phyloP scores from a whole-genome alignment of 2,329 filamentous ascomycete species.

The Acephala macrosclerotiorum region DNA sequence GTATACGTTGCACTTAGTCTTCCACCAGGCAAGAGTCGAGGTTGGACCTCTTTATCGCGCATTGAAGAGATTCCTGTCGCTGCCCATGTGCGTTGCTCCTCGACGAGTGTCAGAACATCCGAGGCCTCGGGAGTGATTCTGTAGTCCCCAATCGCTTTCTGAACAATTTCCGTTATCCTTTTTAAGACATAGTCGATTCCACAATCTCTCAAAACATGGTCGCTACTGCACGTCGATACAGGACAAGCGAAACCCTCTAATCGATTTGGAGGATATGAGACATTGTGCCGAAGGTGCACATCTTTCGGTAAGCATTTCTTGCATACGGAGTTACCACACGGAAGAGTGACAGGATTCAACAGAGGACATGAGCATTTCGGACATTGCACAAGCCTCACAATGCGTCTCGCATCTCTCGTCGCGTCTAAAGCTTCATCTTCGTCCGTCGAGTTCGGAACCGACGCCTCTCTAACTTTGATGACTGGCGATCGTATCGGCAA shows the following conservation, averaged over 20 bases:
- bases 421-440: conserved; percentile 50
- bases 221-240: conserved; percentile 67
- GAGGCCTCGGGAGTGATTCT: conserved; percentile 44
- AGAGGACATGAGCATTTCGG: conserved; percentile 74
- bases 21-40: conserved; percentile 58
- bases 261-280: conserved; percentile 79
- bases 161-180: conserved; percentile 71
- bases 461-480: conserved; percentile 19
- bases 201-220: conserved; percentile 82
- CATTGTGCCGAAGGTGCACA: conserved; percentile 68
- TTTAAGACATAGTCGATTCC: conserved; percentile 77
- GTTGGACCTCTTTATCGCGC: conserved; percentile 45
- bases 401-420: conserved; percentile 63
- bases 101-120: conserved; percentile 50
- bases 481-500: conserved; percentile 26
- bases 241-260: conserved; percentile 78
- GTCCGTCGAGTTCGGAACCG: background rate
- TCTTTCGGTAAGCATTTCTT: conserved; percentile 72
- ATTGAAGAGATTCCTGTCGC: conserved; percentile 52
- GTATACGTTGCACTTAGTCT: conserved; percentile 71
- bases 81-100: conserved; percentile 49
- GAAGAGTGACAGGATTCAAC: conserved; percentile 74
- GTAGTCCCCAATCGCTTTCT: conserved; percentile 57
- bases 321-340: conserved; percentile 84
- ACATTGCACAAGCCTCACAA: conserved; percentile 82